Conservation (phyloP, 306 rosid species). For the Carpinus fangiana region DNA sequence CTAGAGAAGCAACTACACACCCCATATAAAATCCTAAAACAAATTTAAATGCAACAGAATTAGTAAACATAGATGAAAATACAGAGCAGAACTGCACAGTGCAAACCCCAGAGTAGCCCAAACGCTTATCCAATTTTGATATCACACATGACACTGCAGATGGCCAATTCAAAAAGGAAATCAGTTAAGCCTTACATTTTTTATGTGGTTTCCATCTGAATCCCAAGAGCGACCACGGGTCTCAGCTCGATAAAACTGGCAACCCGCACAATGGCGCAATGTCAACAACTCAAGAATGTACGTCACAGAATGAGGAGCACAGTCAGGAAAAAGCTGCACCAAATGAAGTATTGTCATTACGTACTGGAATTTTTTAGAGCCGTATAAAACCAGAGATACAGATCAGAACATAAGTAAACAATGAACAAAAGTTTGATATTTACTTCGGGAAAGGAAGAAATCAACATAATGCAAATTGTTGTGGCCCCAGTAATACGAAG, state of each 20-base stretch:
- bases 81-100: constrained; percentile 15
- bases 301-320: constrained; percentile 83
- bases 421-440: background rate
- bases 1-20: background rate
- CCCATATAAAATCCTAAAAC: background rate
- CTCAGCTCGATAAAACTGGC: constrained; percentile 91
- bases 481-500: background rate
- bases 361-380: constrained; percentile 9
- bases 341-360: constrained; percentile 16
- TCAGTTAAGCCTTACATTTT: constrained; percentile 54
- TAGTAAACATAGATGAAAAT: background rate
- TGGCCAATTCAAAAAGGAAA: background rate
- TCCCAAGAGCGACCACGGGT: constrained; percentile 80
- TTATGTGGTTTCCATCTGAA: constrained; percentile 78
- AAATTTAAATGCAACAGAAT: background rate
- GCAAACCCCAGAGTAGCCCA: constrained; percentile 17
- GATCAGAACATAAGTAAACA: background rate
- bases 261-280: constrained; percentile 86
- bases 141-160: constrained; percentile 14
- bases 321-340: constrained; percentile 91
- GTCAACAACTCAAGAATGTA: constrained; percentile 75
- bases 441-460: background rate
- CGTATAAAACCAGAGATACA: background rate
- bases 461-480: background rate
- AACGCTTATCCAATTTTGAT: background rate